Evolutionary conservation across 257 asterid species (phyloP).

Genomic region (Solanum verrucosum): DNA sequence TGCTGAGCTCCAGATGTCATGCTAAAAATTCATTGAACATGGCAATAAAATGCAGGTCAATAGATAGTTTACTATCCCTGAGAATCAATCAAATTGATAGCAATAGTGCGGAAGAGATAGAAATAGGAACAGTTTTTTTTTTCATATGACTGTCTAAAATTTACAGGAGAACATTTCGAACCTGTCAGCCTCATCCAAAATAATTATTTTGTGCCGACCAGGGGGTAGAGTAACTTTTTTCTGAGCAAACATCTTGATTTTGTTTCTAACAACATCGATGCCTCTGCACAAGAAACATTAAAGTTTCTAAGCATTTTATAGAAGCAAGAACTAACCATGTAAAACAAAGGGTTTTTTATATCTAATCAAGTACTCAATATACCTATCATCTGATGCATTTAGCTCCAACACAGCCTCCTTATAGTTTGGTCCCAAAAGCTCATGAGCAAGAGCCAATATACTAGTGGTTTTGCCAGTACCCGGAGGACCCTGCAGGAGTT

Average conservation of each 20-base stretch:
- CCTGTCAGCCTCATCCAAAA: constrained; percentile 99
- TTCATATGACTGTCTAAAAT: neutral
- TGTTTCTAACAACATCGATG: constrained; percentile 93
- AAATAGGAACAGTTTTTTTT: neutral
- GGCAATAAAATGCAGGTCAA: constrained; percentile 7
- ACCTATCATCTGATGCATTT: constrained; percentile 98
- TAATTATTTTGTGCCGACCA: constrained; percentile 83
- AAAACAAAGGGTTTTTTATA: neutral
- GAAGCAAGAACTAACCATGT: neutral
- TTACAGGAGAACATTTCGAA: constrained; percentile 11
- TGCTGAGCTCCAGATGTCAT: constrained; percentile 99
- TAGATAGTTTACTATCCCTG: neutral
- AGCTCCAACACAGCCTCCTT: constrained; percentile 89
- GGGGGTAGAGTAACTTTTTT: constrained; percentile 86
- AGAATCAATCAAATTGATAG: neutral
- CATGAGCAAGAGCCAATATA: constrained; percentile 92
- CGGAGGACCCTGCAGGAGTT: constrained; percentile 69
- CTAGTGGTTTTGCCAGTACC: constrained; percentile 98
- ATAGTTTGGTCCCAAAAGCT: constrained; percentile 82
- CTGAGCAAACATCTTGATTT: constrained; percentile 98
- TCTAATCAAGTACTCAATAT: neutral
- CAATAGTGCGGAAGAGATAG: neutral
- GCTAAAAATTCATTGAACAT: constrained; percentile 36
- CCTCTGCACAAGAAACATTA: constrained; percentile 44
- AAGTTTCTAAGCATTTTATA: neutral